Evolutionary conservation across 768 basidiomycete genomes (phyloP), one percentile per base, ranked within the genome.

Genomic region (Pseudohyphozyma bogoriensis): DNA sequence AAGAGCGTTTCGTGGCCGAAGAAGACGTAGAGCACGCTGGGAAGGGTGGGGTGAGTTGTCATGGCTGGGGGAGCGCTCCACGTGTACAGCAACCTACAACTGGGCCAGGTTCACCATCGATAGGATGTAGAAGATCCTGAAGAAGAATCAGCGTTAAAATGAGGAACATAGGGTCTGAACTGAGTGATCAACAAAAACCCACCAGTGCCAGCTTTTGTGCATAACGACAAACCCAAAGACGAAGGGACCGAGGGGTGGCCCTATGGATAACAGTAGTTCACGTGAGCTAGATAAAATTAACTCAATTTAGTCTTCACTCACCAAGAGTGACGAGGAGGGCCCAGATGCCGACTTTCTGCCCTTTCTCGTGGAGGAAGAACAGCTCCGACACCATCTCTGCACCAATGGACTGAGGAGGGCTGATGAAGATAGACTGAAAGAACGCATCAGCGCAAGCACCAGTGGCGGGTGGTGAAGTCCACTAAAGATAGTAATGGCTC

Each of bases 351-450:
- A 57, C 26, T 36, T 59, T 60, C 4, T 15, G 35, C 12, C 62
- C 65, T 28, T 53, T 54, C 55, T 67, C 62, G 52, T 67, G 65
- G 16, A 29, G 40, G 58, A 67, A 67, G 59, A 60, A 67, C 65
- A 67, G 63, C 50, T 67, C 65, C 42, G 20, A 33, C 26, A 60
- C 56, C 47, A 55, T 60, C 15, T 50, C 51, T 0, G 62, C 62
- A 3, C 65, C 65, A 36, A 67, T 52, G 1, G 52, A 44, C 16
- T 60, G 62, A 0, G 62, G 58, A 15, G 62, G 65, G 22, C 39
- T 26, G 0, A 63, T 35, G 28, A 65, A 65, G 40, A 64, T 64
- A 13, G 56, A 44, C 39, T 26, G 8, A n/a, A n/a, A 3, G 13
- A 3, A 33, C 5, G 11, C 13, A 36, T 36, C 3, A 26, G 29